These are phyloP conservation scores for Solanum sejunctum DNA, from an alignment of 257 asterid genomes.

Conservation along the genomic window DNA sequence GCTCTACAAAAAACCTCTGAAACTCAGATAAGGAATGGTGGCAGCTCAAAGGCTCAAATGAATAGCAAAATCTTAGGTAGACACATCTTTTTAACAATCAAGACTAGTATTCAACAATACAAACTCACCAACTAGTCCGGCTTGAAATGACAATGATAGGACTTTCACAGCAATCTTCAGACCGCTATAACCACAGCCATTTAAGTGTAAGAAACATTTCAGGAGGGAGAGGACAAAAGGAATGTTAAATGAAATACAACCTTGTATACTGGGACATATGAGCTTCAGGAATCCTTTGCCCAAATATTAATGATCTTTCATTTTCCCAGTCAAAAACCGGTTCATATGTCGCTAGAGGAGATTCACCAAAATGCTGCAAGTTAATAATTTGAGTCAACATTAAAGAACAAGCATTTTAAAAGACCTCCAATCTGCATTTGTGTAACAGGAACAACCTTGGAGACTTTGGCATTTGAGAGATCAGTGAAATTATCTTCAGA, in stretches of 20 bases:
- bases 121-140: constrained; percentile 94
- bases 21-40: constrained; percentile 41
- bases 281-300: constrained; percentile 83
- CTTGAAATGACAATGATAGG: constrained; percentile 83
- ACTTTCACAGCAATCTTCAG: constrained; percentile 94
- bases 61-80: constrained; percentile 3
- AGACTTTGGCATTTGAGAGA: constrained; percentile 28
- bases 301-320: constrained; percentile 86
- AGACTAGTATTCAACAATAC: constrained; percentile 9
- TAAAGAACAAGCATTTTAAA: not conserved
- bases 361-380: constrained; percentile 96
- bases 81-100: constrained; percentile 3
- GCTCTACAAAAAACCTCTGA: constrained; percentile 76
- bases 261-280: constrained; percentile 75
- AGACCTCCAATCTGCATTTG: not conserved
- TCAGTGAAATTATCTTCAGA: constrained; percentile 35
- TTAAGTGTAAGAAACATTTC: not conserved
- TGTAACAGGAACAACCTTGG: constrained; percentile 30
- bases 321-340: constrained; percentile 98
- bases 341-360: constrained; percentile 93
- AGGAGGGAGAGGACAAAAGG: not conserved
- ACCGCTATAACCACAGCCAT: constrained; percentile 52
- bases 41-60: constrained; percentile 18
- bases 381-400: constrained; percentile 5
- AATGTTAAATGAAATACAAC: constrained; percentile 22